These are phyloP conservation scores for Plasmodium gallinaceum DNA, from an alignment of 169 alveolate species.

Conservation along the genomic window DNA sequence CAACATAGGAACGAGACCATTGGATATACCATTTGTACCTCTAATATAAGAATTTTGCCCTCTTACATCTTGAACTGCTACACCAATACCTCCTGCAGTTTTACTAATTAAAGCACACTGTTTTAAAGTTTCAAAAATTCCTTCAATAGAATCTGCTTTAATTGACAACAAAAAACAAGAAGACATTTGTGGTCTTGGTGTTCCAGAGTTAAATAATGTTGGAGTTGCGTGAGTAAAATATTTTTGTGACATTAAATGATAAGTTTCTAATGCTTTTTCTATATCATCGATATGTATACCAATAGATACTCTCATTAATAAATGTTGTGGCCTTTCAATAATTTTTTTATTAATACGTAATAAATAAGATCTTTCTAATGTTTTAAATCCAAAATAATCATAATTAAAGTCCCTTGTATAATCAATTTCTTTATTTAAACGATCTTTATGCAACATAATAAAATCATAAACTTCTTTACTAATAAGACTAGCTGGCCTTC, in stretches of 20 bases:
- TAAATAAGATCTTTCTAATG: constrained; percentile 96
- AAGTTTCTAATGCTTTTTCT: constrained; percentile 94
- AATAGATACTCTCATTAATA: constrained; percentile 98
- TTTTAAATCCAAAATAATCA: constrained; percentile 98
- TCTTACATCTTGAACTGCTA: constrained; percentile 96
- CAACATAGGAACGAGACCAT: constrained; percentile 99
- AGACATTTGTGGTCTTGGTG: constrained; percentile 97
- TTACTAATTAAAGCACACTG: constrained; percentile 97
- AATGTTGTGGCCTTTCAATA: constrained; percentile 98
- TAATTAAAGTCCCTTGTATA: constrained; percentile 95
- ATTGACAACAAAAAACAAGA: constrained; percentile 95
- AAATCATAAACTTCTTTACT: constrained; percentile 93
- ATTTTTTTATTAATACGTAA: constrained; percentile 92
- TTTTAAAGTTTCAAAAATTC: constrained; percentile 96
- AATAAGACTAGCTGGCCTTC: constrained; percentile 94
- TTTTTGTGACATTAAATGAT: constrained; percentile 95
- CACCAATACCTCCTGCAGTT: constrained; percentile 99
- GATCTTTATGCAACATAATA: constrained; percentile 89
- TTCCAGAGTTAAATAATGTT: constrained; percentile 98
- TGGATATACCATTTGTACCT: constrained; percentile 98
- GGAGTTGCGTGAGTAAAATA: constrained; percentile 99
- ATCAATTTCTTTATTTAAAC: constrained; percentile 92
- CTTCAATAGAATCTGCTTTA: constrained; percentile 97
- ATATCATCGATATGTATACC: constrained; percentile 97
- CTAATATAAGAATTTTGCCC: constrained; percentile 97